Conservation (phyloP, 192 early-diverging fungal genomes). For the Lunasporangiospora selenospora region DNA sequence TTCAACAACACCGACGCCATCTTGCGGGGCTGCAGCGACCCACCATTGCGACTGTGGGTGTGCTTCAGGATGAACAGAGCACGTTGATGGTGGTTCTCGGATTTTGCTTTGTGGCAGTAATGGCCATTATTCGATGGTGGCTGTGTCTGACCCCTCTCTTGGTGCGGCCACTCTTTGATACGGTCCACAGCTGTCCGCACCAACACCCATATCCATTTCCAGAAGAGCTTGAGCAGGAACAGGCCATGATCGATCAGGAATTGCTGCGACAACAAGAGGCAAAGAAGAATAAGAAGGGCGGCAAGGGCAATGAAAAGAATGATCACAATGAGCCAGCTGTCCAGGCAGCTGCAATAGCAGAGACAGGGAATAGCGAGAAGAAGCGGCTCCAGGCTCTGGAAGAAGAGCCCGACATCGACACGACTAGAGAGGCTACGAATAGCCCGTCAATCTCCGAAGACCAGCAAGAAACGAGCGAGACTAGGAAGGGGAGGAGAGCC, state of each 20-base stretch:
- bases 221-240: constrained; percentile 28
- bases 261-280: no score
- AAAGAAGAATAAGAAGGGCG: neutral
- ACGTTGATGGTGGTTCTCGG: constrained; percentile 6
- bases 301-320: neutral
- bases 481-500: no score
- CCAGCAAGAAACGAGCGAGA: no score
- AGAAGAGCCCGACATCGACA: no score
- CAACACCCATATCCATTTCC: constrained; percentile 39
- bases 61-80: constrained; percentile 32
- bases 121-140: constrained; percentile 37
- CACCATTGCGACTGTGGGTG: constrained; percentile 34
- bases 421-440: no score
- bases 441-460: no score
- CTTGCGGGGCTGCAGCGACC: constrained; percentile 10
- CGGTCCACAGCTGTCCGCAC: constrained; percentile 41
- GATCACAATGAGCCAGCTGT: neutral
- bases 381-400: constrained; percentile 2
- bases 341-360: neutral
- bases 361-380: constrained; percentile 8
- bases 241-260: constrained; percentile 1
- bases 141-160: constrained; percentile 27
- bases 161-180: constrained; percentile 27
- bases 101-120: constrained; percentile 17
- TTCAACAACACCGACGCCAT: constrained; percentile 9